Evolutionary conservation across 164 flowering plant species (phyloP), one percentile per base, ranked within the genome.

Genomic region (Sextonia rubra): DNA sequence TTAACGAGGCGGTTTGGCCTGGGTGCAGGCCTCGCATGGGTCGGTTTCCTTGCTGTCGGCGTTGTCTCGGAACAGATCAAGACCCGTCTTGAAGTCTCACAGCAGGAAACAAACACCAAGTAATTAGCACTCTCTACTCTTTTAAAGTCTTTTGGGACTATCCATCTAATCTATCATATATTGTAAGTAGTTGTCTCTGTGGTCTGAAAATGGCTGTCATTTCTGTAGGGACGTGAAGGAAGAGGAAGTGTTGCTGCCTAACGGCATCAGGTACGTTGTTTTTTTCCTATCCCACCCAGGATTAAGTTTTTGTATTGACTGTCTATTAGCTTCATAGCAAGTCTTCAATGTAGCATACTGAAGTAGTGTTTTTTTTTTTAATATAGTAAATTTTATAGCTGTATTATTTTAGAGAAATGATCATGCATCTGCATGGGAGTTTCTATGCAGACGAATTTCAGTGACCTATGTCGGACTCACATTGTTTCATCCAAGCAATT

Each of bases 21-120:
- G 24, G 97, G 95, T n/a, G 97, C 97, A 3, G 98, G 98, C 62
- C 90, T 94, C 60, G 97, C 97, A 2, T 94, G 96, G 98, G 93
- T 82, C 47, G 93, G 72, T 25, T 92, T 94, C 67, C 88, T 92
- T 5, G 91, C 94, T 7, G 47, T 87, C 68, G 97, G 97, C 7
- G 97, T 94, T 0, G 23, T 94, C 74, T 91, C 97, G 25, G 95
- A 94, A 76, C 98, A 92, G 80, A 76, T 94, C 60, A 92, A 94
- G 71, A 92, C 97, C 69, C 89, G 91, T 23, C 77, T 89, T 20
- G 93, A 92, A 79, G 93, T 87, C 58, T 86, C 90, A 23, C 87
- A 94, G 47, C 83, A 89, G 75, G 89, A 83, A 80, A 86, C 90
- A 9, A 87, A 87, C 67, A 87, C 95, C 63, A 91, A 90, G 97